Base-by-base conservation (phyloP, 2,329 filamentous ascomycete species). In the Madurella fahalii region DNA sequence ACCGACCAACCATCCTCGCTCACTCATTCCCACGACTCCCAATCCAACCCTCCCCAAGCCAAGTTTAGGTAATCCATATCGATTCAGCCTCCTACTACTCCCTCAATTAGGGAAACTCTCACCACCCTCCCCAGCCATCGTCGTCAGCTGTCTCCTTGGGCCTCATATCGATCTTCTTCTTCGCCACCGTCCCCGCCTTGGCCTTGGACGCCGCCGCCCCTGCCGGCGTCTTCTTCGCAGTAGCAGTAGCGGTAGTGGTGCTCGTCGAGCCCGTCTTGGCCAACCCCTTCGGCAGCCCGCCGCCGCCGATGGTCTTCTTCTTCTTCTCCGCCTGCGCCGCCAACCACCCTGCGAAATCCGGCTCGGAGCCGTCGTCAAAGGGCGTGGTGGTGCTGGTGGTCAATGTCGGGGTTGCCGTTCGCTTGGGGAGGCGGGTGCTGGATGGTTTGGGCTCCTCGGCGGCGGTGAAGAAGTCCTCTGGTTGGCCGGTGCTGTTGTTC, bases 331-430 rank as follows among this genome's bases (percentile, higher is more conserved):
- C 84, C 68, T 96, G 90, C 12, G 92, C 91, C 12, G 90, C 91
- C 18, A 97, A 72, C 92, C 94, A 97, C 5, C 91, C 92, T 5
- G 91, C 93, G 71, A 99, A 97, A 69, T 97, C 94, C 0, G 93
- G 93, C 69, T 99, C 93, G 2, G 86, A 85, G 25, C 88, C 85
- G 63, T 96, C 91, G 56, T 93, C 89, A 11, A 87, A 93, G 0
- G 86, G 79, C 7, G 79, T 73, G 31, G 71, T 64, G 40, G 41
- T 11, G 4, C 46, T 43, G 7, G 55, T 58, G 48, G 45, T 63
- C n/a, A 9, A 37, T 15, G 40, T 16, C 2, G 40, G n/a, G 13
- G 48, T 18, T 9, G 20, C 30, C 11, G 54, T 12, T 3, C 40
- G 20, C 15, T 43, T 53, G 3, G 11, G 47, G 18, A 17, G 30